Conservation (phyloP, 768 basidiomycete species). For the Lactarius deliciosus region DNA sequence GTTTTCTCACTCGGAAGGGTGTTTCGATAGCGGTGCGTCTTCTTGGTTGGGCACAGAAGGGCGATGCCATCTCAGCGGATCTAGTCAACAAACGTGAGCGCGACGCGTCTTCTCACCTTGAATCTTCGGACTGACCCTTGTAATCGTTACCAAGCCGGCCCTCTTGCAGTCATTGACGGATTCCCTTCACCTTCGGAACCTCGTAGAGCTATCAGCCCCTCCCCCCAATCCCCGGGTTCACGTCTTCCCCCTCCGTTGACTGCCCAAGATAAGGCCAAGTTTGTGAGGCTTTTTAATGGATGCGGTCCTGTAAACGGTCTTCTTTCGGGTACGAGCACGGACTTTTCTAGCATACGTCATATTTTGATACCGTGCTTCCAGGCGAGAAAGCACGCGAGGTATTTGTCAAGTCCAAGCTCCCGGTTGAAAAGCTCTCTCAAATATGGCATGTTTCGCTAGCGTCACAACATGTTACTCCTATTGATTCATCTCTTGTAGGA, state of each 20-base stretch:
- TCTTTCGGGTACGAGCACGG: conserved; percentile 59
- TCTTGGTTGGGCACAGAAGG: conserved; percentile 91
- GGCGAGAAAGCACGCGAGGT: conserved; percentile 88
- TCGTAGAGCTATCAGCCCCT: conserved; percentile 48
- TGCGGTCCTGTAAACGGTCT: conserved; percentile 74
- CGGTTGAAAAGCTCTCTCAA: conserved; percentile 82
- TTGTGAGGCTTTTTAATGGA: conserved; percentile 71
- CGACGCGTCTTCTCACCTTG: conserved; percentile 9
- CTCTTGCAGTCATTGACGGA: conserved; percentile 78
- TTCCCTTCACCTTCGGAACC: conserved; percentile 50
- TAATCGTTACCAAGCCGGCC: conserved; percentile 59
- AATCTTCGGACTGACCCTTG: conserved; percentile 28
- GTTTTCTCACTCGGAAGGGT: conserved; percentile 85
- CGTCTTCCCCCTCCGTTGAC: conserved; percentile 63
- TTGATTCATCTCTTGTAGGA: conserved; percentile 52
- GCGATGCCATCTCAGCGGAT: conserved; percentile 62
- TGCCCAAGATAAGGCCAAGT: conserved; percentile 81
- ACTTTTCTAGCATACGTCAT: background rate
- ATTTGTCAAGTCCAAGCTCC: conserved; percentile 87
- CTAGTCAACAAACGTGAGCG: conserved; percentile 70
- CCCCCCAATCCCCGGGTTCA: conserved; percentile 58
- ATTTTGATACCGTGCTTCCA: conserved; percentile 32
- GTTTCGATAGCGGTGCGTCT: conserved; percentile 87
- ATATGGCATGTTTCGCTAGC: conserved; percentile 67
- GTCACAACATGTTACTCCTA: background rate